Conservation (phyloP, 2,329 filamentous ascomycete genomes). For the Metarhizium robertsii region DNA sequence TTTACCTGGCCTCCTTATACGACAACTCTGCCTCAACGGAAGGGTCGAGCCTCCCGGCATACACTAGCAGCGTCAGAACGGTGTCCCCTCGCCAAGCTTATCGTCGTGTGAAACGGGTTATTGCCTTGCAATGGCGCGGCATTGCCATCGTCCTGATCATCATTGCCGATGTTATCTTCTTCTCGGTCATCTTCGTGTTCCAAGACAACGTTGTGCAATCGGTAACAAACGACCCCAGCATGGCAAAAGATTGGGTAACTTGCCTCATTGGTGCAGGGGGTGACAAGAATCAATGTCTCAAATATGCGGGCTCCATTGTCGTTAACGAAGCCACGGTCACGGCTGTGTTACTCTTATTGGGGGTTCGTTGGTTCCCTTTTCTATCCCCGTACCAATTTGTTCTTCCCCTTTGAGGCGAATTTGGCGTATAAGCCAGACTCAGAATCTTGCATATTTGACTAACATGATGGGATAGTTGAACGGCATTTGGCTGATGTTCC, state of each 20-base stretch:
- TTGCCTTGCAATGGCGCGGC: conserved; percentile 89
- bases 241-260: conserved; percentile 55
- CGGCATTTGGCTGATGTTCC: conserved; percentile 74
- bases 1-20: conserved; percentile 77
- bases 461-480: conserved; percentile 47
- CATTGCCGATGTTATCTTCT: conserved; percentile 85
- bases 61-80: conserved; percentile 64
- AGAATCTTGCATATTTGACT: conserved; percentile 14
- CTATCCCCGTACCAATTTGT: not conserved
- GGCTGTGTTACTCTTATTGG: conserved; percentile 73
- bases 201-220: conserved; percentile 65
- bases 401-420: not conserved
- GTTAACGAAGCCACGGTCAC: conserved; percentile 69
- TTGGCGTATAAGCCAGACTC: not conserved
- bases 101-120: conserved; percentile 72
- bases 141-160: conserved; percentile 87
- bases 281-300: conserved; percentile 58
- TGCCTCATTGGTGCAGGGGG: conserved; percentile 53
- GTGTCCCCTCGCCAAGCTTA: conserved; percentile 82
- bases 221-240: conserved; percentile 40
- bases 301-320: conserved; percentile 50
- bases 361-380: conserved; percentile 33
- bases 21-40: conserved; percentile 64
- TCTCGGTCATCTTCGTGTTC: conserved; percentile 83
- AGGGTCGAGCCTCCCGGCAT: conserved; percentile 59